A percentile compares a stretch with the other conserved stretches of the same genome.
Evolutionary conservation across 257 asterid genomes (phyloP).

Genomic region (Penstemon eatonii): DNA sequence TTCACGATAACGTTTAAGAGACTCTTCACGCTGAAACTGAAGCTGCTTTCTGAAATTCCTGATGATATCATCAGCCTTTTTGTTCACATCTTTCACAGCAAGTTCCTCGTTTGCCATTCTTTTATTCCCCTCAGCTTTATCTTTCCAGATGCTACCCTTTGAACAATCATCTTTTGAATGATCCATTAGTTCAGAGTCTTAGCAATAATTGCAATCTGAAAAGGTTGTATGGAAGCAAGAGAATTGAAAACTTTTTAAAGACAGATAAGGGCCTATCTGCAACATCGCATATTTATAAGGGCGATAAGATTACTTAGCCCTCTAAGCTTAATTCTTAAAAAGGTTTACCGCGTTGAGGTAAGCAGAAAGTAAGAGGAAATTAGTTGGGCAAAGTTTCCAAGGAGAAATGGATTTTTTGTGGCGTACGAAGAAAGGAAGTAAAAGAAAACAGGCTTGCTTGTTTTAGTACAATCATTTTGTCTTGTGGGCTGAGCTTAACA

Average conservation of each 20-base stretch:
- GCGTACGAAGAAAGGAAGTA: not conserved
- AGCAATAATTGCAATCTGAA: no score
- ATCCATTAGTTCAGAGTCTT: constrained; percentile 24
- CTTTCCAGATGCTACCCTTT: not conserved
- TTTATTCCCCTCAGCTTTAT: constrained; percentile 11
- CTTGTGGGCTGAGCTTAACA: not conserved
- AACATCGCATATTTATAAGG: no score
- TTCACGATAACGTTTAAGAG: constrained; percentile 39
- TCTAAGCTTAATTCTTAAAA: not conserved
- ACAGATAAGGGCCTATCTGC: no score
- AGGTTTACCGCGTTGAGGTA: constrained; percentile 17
- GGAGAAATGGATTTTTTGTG: not conserved
- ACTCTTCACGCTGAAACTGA: constrained; percentile 39
- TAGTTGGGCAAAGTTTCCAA: constrained; percentile 7
- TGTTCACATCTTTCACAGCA: constrained; percentile 43
- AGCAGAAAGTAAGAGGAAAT: constrained; percentile 30
- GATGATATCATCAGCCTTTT: constrained; percentile 51
- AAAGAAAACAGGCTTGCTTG: constrained; percentile 4
- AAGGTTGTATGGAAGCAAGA: no score
- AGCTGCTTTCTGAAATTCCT: constrained; percentile 49
- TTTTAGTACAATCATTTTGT: not conserved
- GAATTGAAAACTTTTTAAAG: no score
- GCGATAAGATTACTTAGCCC: not conserved
- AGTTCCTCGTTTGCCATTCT: constrained; percentile 18
- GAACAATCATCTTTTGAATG: constrained; percentile 21